Evolutionary conservation across 345 rosid genomes (phyloP), one percentile per base, ranked within the genome.

Genomic region (Euphorbia lathyris): DNA sequence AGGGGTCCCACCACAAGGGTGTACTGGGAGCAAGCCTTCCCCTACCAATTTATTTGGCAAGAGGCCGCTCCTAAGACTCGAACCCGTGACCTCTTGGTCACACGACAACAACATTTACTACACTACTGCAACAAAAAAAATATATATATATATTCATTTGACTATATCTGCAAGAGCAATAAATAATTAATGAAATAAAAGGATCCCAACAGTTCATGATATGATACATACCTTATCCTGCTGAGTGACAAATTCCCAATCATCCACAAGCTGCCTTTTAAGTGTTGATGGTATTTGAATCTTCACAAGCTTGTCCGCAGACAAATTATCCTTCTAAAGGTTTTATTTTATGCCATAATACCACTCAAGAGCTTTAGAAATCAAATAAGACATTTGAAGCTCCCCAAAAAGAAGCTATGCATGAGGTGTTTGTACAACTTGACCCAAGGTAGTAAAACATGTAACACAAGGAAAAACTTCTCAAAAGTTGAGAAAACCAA

Each of bases 181-280:
- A 55, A 55, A 22, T 0, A 25, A 55, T 19, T 19, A 55, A 30
- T 23, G 51, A 7, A 65, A n/a, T 6, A 40, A 36, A 66, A 19
- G 38, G 16, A 27, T n/a, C 63, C n/a, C 14, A 74, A 59, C 67
- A 59, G 66, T 40, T 25, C 20, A 14, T 56, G 52, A 45, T 16
- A 40, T 61, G 26, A 52, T 32, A 38, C 32, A 67, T 78, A 92
- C 99, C 94, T 92, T 89, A 68, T 95, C 97, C 82, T 86, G 90
- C 73, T 86, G 92, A 61, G 74, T 77, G 70, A 95, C 81, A 73
- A 75, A 76, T 65, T 90, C 99, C 91, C 90, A 87, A 77, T 95
- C 98, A 76, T 88, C 99, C 80, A 83, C 87, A 65, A 95, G 89
- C 75, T 86, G 99, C 81, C 85, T 92, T 81, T 85, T 86, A 7